Conservation (phyloP, 306 rosid species). For the Canavalia gladiata region DNA sequence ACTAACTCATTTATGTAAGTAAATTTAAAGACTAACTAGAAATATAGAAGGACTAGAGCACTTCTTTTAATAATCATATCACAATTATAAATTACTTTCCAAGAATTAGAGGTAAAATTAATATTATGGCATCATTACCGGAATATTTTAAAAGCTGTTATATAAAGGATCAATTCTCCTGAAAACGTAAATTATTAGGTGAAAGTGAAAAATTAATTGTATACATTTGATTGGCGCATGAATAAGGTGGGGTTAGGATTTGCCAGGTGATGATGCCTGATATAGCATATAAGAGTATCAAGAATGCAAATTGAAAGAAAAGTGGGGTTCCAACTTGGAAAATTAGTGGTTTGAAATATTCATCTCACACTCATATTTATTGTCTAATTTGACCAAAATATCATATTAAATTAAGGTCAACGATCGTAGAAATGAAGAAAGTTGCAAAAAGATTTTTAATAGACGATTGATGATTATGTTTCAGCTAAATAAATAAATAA, state of each 20-base stretch:
- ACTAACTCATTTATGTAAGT: too few relatives aligned
- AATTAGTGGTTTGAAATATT: slow-evolving; percentile 22
- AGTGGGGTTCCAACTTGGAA: slow-evolving; percentile 25
- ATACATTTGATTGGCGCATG: neutral
- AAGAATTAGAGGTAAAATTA: neutral
- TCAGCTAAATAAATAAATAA: neutral
- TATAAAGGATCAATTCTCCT: neutral
- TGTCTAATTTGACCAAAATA: slow-evolving; percentile 30
- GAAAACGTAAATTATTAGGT: neutral
- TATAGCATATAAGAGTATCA: neutral
- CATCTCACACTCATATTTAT: neutral
- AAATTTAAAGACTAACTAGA: neutral
- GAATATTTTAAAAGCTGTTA: neutral
- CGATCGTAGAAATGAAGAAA: neutral
- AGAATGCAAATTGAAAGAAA: slow-evolving; percentile 14
- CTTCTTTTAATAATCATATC: too few relatives aligned
- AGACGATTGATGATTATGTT: neutral
- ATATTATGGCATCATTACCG: too few relatives aligned
- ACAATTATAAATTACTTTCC: neutral
- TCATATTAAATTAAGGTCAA: neutral
- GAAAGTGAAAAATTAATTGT: neutral
- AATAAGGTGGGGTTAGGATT: neutral
- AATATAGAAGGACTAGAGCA: too few relatives aligned
- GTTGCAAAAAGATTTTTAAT: neutral
- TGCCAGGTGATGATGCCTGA: slow-evolving; percentile 13